Base-by-base conservation (phyloP, 345 rosid genomes). In the Combretum micranthum region DNA sequence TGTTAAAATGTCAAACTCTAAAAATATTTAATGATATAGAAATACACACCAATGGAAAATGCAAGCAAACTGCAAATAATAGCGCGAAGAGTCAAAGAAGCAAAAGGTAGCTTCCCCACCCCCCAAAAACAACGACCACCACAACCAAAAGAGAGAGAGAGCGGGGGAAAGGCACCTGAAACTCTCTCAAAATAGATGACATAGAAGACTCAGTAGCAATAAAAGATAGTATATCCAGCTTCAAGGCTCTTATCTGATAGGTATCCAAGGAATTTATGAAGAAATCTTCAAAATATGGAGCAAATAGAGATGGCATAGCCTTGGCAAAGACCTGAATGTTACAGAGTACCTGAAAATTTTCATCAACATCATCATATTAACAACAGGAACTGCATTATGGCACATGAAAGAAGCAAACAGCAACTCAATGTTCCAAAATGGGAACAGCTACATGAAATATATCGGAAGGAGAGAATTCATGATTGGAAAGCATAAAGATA, bases 161-260 rank as follows among this genome's bases (percentile, higher is more conserved):
- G 16, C 32, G 46, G 48, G 60, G 53, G 57, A 50, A 51, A 16
- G 49, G 64, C 73, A 92, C 98, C 96, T 88, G 93, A 73, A 93
- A 85, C 71, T 93, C 99, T 72, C 71, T 86, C 66, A 89, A 76
- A 71, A 87, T 69, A 17, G 81, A 75, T 53, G 86, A 60, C 69
- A 88, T 72, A 42, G 96, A 84, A 46, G 78, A 83, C 55, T 83
- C 81, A 44, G 86, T 81, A 53, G 84, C 80, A 65, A 89, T 79
- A 59, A 72, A 80, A 73, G 94, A 85, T 69, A 93, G 86, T 66
- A 93, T 86, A 77, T 83, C 90, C 67, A 93, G 96, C 82, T 89
- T 93, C 75, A 89, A 74, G 48, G 88, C 81, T 80, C 78, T 93
- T 55, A 77, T 82, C 78, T 81, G 86, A 82, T 81, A 80, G 53